Conservation (phyloP, 2,329 filamentous ascomycete genomes). For the Eurotiales sp. region DNA sequence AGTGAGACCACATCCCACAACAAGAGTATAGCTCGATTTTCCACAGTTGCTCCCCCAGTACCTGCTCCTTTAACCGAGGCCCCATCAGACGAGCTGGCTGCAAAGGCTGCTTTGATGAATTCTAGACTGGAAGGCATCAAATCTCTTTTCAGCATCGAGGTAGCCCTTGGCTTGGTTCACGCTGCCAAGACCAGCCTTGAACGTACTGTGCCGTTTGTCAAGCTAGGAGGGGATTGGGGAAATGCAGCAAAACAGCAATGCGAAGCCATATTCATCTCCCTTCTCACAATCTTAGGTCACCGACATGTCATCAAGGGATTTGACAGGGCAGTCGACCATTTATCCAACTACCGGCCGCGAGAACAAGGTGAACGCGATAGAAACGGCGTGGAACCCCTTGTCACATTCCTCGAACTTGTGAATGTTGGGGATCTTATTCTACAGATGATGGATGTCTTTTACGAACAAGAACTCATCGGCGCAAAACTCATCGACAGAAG, state of each 20-base stretch:
- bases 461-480: slow-evolving; percentile 85
- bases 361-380: slow-evolving; percentile 62
- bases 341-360: slow-evolving; percentile 86
- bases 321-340: slow-evolving; percentile 83
- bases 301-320: slow-evolving; percentile 91
- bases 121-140: slow-evolving; percentile 91
- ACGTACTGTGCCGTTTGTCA: slow-evolving; percentile 76
- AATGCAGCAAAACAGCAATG: slow-evolving; percentile 85
- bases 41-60: slow-evolving; percentile 30
- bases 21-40: slow-evolving; percentile 35
- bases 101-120: slow-evolving; percentile 97
- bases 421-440: slow-evolving; percentile 97
- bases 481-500: slow-evolving; percentile 83
- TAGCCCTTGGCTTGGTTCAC: slow-evolving; percentile 85
- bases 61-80: slow-evolving; percentile 55
- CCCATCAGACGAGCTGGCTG: slow-evolving; percentile 85
- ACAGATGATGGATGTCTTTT: slow-evolving; percentile 99
- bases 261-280: slow-evolving; percentile 76
- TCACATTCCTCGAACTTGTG: slow-evolving; percentile 94
- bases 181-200: slow-evolving; percentile 83
- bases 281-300: slow-evolving; percentile 79
- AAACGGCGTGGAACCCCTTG: slow-evolving; percentile 78
- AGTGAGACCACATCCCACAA: slow-evolving; percentile 11
- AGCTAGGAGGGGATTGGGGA: slow-evolving; percentile 73
- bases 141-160: slow-evolving; percentile 92